A percentile compares a stretch with the other conserved stretches of the same genome.
phyloP scores from a whole-genome alignment of 331 rosid genomes.

The Malus hybrid region DNA sequence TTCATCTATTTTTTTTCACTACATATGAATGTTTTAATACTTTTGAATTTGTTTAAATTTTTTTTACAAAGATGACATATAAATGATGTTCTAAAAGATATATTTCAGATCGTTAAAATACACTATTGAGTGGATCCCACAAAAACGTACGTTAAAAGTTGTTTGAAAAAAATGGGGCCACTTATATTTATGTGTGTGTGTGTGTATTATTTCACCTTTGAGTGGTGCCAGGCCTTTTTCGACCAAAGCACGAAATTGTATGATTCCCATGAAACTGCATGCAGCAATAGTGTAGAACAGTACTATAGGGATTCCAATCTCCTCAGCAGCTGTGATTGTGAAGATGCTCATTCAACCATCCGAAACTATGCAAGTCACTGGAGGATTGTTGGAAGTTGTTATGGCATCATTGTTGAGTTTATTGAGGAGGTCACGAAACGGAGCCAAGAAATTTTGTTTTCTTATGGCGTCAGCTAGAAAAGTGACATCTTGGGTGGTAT shows the following conservation, averaged over 20 bases:
- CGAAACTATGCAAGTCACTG: constrained; percentile 5
- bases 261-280: neutral
- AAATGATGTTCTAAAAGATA: too few relatives aligned
- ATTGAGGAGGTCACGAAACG: neutral
- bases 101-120: too few relatives aligned
- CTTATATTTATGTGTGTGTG: too few relatives aligned
- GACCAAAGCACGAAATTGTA: neutral
- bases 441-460: neutral
- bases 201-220: neutral
- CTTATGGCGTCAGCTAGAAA: neutral
- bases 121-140: accelerated
- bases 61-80: too few relatives aligned
- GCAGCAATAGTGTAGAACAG: constrained; percentile 8
- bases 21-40: too few relatives aligned
- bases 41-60: too few relatives aligned
- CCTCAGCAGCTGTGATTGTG: constrained; percentile 7
- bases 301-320: constrained; percentile 3
- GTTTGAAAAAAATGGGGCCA: too few relatives aligned
- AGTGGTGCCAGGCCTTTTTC: constrained; percentile 15
- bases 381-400: neutral
- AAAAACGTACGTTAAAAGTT: too few relatives aligned
- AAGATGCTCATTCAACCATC: constrained; percentile 2
- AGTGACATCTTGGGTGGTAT: constrained; percentile 1
- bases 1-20: too few relatives aligned
- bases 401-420: neutral